Conservation (phyloP, 805 yeast species). For the Kurtzmaniella cleridarum region DNA sequence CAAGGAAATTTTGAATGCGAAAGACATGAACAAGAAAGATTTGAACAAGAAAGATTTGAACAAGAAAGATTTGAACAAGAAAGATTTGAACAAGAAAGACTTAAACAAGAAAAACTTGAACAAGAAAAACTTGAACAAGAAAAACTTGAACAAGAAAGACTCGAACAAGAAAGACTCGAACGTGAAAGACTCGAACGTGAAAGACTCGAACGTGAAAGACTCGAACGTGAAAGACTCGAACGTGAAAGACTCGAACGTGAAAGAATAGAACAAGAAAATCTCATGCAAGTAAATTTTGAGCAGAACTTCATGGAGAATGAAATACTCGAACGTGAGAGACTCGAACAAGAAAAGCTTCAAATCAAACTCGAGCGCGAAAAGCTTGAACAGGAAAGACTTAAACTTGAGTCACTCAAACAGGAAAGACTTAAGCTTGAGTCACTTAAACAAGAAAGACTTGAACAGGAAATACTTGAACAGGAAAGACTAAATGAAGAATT, state of each 20-base stretch:
- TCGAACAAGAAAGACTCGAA: background rate
- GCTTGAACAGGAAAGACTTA: conserved; percentile 1
- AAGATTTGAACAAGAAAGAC: conserved; percentile 1
- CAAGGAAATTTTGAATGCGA: background rate
- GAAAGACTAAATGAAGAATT: background rate
- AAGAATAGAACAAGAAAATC: background rate
- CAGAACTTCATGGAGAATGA: conserved; percentile 2
- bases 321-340: background rate
- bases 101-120: conserved; percentile 1
- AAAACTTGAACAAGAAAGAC: background rate
- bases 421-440: background rate
- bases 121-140: conserved; percentile 1
- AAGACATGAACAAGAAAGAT: background rate
- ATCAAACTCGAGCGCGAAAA: no score
- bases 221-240: background rate
- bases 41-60: conserved; percentile 11
- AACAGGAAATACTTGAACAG: background rate
- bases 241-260: background rate
- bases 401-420: no score
- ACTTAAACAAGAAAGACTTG: background rate
- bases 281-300: background rate
- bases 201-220: background rate
- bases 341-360: background rate
- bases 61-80: conserved; percentile 2
- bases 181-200: background rate